These are phyloP conservation scores for Zizania latifolia DNA, from an alignment of 176 grass and related monocot genomes.

Conservation along the genomic window DNA sequence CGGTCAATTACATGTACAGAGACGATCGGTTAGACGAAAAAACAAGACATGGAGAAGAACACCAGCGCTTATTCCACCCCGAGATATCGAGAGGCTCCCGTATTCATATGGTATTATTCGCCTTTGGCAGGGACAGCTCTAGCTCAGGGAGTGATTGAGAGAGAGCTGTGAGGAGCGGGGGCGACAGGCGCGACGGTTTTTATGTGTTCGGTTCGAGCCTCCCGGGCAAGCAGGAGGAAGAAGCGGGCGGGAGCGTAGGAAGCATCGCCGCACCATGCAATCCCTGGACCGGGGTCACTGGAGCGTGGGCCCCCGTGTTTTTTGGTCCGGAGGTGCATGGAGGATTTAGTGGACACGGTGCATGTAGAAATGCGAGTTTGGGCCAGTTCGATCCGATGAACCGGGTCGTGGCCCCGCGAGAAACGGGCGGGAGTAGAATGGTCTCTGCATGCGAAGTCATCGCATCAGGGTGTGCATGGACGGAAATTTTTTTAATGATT, in stretches of 20 bases:
- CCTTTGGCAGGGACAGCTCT: constrained; percentile 39
- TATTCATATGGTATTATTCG: constrained; percentile 40
- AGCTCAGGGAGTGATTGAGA: constrained; percentile 46
- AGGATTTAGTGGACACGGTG: not conserved
- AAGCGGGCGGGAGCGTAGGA: not conserved
- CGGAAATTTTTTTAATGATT: too few relatives aligned
- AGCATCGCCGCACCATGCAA: not conserved
- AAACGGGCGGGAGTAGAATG: not conserved
- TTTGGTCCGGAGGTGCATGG: not conserved
- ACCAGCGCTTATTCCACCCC: constrained; percentile 8
- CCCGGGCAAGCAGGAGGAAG: not conserved
- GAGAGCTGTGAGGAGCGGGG: constrained; percentile 46
- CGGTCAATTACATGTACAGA: constrained; percentile 24
- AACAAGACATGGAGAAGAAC: constrained; percentile 21
- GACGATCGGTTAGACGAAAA: constrained; percentile 9
- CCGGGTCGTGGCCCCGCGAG: not conserved
- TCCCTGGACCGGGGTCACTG: not conserved
- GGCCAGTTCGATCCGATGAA: constrained; percentile 12
- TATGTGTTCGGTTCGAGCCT: constrained; percentile 8
- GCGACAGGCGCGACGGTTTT: not conserved
- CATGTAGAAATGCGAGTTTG: not conserved
- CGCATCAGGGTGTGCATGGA: too few relatives aligned
- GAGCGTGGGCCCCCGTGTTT: too few relatives aligned
- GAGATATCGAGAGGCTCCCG: constrained; percentile 15
- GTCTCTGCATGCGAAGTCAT: not conserved